Evolutionary conservation across 129 eudicot species (phyloP).

Genomic region (Tanacetum coccineum): DNA sequence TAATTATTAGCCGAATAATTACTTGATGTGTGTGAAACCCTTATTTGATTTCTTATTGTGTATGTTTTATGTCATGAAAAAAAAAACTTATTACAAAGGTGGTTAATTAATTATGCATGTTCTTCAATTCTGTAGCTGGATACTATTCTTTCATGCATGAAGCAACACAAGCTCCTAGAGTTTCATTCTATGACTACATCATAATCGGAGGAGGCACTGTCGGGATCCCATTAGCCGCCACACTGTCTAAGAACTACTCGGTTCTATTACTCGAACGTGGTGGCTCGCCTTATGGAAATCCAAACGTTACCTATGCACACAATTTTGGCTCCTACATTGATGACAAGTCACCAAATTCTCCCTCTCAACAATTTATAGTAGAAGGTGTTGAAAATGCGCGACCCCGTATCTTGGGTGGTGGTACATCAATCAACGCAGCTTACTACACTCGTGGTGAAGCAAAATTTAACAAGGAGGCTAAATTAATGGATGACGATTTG

Average conservation of each 20-base stretch:
- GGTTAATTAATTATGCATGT: not conserved
- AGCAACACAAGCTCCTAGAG: conserved; percentile 54
- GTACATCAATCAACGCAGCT: conserved; percentile 76
- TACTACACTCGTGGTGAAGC: conserved; percentile 56
- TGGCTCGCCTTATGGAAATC: conserved; percentile 26
- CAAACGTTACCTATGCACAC: conserved; percentile 1
- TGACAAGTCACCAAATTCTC: conserved; percentile 23
- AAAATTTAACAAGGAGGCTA: not conserved
- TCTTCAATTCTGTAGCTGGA: conserved; percentile 25
- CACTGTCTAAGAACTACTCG: conserved; percentile 31
- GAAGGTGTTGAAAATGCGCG: conserved; percentile 31
- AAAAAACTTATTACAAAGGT: too few species aligned
- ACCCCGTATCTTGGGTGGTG: conserved; percentile 47
- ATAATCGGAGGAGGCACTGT: conserved; percentile 43
- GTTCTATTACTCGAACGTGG: conserved; percentile 44
- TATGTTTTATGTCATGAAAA: too few species aligned
- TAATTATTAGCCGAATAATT: too few species aligned
- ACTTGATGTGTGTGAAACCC: too few species aligned
- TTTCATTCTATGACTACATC: conserved; percentile 53
- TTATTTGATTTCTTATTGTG: too few species aligned
- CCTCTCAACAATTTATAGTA: conserved; percentile 26
- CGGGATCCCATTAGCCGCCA: conserved; percentile 37
- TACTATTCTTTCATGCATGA: conserved; percentile 51
- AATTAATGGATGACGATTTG: conserved; percentile 17
- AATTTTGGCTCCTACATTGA: conserved; percentile 15